Evolutionary conservation across 139 green algal species (phyloP).

Genomic region (Chlamydomonas sp.): DNA sequence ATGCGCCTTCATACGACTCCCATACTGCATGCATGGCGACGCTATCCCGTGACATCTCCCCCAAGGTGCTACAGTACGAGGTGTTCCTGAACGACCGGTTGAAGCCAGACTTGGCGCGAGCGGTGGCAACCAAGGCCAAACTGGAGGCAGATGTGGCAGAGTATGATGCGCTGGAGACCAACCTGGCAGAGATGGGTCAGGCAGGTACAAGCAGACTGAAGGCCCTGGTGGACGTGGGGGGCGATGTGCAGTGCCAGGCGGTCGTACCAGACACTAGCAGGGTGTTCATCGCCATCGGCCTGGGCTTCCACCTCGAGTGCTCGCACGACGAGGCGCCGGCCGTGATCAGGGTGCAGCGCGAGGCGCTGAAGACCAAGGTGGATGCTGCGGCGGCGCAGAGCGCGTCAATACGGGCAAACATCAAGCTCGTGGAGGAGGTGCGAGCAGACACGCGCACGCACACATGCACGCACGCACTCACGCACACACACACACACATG

Average conservation of each 20-base stretch:
- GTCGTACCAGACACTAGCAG: constrained; percentile 29
- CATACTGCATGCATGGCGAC: no score
- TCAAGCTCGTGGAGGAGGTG: constrained; percentile 17
- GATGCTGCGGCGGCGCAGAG: constrained; percentile 9
- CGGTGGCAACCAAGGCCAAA: no score
- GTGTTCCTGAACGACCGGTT: no score
- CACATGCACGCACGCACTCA: not conserved
- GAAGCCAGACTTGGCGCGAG: no score
- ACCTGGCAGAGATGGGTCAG: no score
- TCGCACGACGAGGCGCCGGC: not conserved
- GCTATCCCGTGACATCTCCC: no score
- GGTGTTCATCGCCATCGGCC: constrained; percentile 34
- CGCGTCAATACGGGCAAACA: constrained; percentile 22
- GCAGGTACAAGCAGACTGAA: constrained; percentile 13
- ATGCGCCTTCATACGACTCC: no score
- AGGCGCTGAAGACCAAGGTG: not conserved
- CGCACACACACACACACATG: not conserved
- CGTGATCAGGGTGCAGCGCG: not conserved
- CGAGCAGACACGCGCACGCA: not conserved
- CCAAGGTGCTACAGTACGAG: no score
- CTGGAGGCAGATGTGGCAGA: no score
- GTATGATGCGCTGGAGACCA: no score
- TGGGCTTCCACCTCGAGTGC: constrained; percentile 47
- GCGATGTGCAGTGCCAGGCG: constrained; percentile 29
- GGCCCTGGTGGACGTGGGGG: constrained; percentile 28